Conservation (phyloP, 1,139 yeast genomes). For the Pichia sp. region DNA sequence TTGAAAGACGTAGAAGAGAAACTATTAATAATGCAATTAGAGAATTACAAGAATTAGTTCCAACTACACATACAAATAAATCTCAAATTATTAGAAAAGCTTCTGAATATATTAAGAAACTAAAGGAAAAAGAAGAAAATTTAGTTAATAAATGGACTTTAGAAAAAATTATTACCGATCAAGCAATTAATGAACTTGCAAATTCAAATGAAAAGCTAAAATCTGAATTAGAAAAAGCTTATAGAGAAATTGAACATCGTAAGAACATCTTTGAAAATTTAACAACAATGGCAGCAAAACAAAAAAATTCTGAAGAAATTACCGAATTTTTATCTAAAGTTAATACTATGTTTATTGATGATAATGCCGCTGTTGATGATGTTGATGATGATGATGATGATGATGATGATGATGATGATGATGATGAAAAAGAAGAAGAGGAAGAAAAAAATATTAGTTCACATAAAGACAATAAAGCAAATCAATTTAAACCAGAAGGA, state of each 20-base stretch:
- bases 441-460: not conserved
- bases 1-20: slow-evolving; percentile 93
- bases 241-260: slow-evolving; percentile 83
- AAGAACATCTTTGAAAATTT: slow-evolving; percentile 39
- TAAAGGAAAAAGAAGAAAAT: slow-evolving; percentile 81
- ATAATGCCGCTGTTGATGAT: slow-evolving; percentile 13
- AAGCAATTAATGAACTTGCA: slow-evolving; percentile 75
- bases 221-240: slow-evolving; percentile 80
- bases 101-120: slow-evolving; percentile 80
- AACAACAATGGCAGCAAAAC: slow-evolving; percentile 6
- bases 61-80: slow-evolving; percentile 86
- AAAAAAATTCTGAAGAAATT: slow-evolving; percentile 7
- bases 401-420: slow-evolving; percentile 1
- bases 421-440: not conserved
- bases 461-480: not conserved
- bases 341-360: not conserved
- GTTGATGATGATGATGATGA: slow-evolving; percentile 20
- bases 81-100: slow-evolving; percentile 84
- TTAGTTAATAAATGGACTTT: slow-evolving; percentile 91
- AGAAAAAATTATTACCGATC: slow-evolving; percentile 86
- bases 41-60: slow-evolving; percentile 74
- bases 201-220: slow-evolving; percentile 75
- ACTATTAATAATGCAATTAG: slow-evolving; percentile 85
- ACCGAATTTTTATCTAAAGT: not conserved
- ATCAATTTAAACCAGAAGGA: not conserved